Evolutionary conservation across 2,329 filamentous ascomycete genomes (phyloP).

Genomic region (Lasiodiplodia sp.): DNA sequence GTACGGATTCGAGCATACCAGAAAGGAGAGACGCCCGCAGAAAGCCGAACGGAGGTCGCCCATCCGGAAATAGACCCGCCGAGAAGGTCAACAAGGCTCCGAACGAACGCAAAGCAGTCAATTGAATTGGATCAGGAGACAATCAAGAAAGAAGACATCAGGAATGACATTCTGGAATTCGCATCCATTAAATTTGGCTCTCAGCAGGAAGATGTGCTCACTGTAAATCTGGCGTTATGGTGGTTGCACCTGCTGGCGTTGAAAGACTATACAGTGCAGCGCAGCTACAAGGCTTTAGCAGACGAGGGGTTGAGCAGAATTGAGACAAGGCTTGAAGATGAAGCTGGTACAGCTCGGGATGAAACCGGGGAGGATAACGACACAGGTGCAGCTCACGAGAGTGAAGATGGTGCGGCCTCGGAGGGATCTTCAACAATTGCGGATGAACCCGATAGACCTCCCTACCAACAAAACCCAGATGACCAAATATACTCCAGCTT

Average conservation of each 20-base stretch:
- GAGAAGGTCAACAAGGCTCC: not conserved
- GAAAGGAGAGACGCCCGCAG: not conserved
- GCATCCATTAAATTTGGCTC: not conserved
- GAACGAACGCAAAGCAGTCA: not conserved
- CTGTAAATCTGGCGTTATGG: not conserved
- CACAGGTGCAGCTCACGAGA: not conserved
- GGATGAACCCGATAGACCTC: not conserved
- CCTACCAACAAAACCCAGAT: not conserved
- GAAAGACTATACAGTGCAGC: not conserved
- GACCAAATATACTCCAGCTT: not conserved
- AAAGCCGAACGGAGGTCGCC: not conserved
- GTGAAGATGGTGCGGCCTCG: slow-evolving; percentile 11
- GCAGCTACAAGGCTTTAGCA: not conserved
- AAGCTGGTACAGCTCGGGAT: not conserved
- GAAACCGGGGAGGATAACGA: not conserved
- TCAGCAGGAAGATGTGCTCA: not conserved
- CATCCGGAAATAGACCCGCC: not conserved
- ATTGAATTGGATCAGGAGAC: not conserved
- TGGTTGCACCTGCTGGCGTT: not conserved
- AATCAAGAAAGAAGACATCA: not conserved
- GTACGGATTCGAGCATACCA: not conserved
- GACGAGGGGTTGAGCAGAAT: not conserved
- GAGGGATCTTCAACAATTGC: not conserved
- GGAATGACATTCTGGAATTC: not conserved
- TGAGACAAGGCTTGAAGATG: not conserved